Evolutionary conservation across 306 rosid species (phyloP).

Genomic region (Oemleria cerasiformis): DNA sequence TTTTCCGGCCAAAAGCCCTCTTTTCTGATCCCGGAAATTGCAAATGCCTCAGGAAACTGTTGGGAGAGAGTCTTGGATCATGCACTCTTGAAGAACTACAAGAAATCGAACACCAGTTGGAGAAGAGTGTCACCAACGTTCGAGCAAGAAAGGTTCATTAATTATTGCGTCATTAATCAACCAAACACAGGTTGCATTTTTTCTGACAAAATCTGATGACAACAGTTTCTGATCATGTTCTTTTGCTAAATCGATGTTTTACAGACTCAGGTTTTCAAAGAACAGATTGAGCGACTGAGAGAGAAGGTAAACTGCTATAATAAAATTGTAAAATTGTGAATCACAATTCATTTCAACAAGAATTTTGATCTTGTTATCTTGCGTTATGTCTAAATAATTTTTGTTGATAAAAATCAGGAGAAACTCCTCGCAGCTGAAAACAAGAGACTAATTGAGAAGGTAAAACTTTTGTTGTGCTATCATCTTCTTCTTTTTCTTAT

Average conservation of each 20-base stretch:
- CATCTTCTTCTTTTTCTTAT: not conserved
- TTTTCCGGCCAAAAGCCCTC: not conserved
- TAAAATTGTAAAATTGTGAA: not conserved
- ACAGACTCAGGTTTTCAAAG: constrained; percentile 62
- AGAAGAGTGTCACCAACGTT: constrained; percentile 52
- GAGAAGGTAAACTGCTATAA: constrained; percentile 51
- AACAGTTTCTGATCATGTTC: not conserved
- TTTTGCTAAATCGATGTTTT: not conserved
- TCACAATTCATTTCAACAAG: not conserved
- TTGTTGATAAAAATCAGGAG: constrained; percentile 45
- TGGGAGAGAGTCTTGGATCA: constrained; percentile 64
- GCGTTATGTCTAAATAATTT: not conserved
- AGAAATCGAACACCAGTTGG: constrained; percentile 61
- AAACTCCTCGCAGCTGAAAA: constrained; percentile 56
- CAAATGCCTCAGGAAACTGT: constrained; percentile 45
- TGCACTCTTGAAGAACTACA: constrained; percentile 67
- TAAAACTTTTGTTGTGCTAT: constrained; percentile 12
- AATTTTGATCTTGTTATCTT: not conserved
- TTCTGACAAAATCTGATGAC: not conserved
- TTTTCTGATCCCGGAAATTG: constrained; percentile 14
- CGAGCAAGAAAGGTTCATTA: constrained; percentile 63
- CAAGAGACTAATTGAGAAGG: constrained; percentile 61
- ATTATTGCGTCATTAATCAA: not conserved
- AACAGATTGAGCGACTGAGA: constrained; percentile 51
- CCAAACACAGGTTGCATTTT: not conserved